A percentile compares a stretch with the other conserved stretches of the same genome.
phyloP scores from a whole-genome alignment of 1,284 basidiomycete species.

The Ceratobasidium sp. region DNA sequence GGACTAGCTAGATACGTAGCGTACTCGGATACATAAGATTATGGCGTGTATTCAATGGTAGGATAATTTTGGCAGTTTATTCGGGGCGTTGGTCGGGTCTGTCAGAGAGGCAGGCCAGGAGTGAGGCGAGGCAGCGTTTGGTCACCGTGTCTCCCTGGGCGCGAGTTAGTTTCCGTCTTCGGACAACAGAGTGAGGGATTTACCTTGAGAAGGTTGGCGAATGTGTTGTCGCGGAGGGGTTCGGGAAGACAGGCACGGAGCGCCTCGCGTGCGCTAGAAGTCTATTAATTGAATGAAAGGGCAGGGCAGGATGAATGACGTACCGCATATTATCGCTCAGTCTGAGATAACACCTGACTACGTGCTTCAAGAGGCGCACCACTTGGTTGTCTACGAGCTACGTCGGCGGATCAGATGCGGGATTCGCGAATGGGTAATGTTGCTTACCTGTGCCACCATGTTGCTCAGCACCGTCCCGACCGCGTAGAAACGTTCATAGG shows the following conservation, averaged over 20 bases:
- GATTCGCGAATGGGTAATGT: not conserved
- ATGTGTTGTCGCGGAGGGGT: slow-evolving; percentile 93
- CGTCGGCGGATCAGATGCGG: not conserved
- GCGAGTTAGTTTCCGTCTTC: not conserved
- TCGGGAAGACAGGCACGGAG: slow-evolving; percentile 96
- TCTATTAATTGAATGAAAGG: too few relatives aligned
- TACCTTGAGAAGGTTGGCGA: slow-evolving; percentile 87
- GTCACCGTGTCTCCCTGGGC: slow-evolving; percentile 93
- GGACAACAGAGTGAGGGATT: slow-evolving; percentile 24
- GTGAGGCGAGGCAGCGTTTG: slow-evolving; percentile 92
- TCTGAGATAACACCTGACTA: slow-evolving; percentile 95
- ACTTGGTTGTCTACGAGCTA: slow-evolving; percentile 93
- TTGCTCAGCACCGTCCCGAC: slow-evolving; percentile 98
- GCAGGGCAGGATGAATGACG: slow-evolving; percentile 47
- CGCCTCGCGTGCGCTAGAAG: slow-evolving; percentile 97
- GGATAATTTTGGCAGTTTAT: slow-evolving; percentile 3
- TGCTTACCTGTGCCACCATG: slow-evolving; percentile 83
- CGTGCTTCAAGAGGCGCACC: slow-evolving; percentile 95
- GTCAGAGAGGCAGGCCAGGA: slow-evolving; percentile 85
- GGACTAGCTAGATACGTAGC: too few relatives aligned
- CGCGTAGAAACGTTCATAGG: slow-evolving; percentile 98
- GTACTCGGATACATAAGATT: too few relatives aligned
- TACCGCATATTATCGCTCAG: slow-evolving; percentile 95
- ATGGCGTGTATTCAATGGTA: too few relatives aligned
- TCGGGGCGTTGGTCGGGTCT: slow-evolving; percentile 48